These are phyloP conservation scores for Phytophthora vignae DNA, from an alignment of 352 stramenopile genomes.

Conservation along the genomic window DNA sequence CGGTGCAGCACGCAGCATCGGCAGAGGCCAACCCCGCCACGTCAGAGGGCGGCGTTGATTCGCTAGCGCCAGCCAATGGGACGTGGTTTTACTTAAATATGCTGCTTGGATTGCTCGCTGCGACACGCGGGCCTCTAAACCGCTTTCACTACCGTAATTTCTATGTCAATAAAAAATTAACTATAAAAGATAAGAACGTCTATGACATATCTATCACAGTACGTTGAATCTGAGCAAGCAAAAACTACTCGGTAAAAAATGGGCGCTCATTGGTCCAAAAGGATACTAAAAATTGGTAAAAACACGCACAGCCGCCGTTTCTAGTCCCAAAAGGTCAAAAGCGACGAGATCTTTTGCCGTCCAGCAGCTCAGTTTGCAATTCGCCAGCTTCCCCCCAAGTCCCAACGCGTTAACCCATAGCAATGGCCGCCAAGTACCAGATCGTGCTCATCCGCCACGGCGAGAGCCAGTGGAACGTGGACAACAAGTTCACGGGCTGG, in stretches of 20 bases:
- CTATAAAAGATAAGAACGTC: too few species aligned
- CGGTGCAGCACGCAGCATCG: neutral
- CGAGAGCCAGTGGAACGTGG: constrained; percentile 98
- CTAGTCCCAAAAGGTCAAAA: neutral
- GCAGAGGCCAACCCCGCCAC: constrained; percentile 24
- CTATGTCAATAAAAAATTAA: too few species aligned
- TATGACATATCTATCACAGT: too few species aligned
- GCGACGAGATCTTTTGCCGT: constrained; percentile 16
- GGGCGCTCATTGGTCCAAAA: neutral
- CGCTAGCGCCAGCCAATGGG: constrained; percentile 14
- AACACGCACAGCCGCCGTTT: constrained; percentile 1
- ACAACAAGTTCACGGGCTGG: constrained; percentile 99
- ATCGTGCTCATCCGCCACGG: constrained; percentile 94
- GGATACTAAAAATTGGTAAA: constrained; percentile 25
- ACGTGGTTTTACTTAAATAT: constrained; percentile 28
- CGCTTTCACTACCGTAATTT: constrained; percentile 6
- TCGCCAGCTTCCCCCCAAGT: constrained; percentile 32
- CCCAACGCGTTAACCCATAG: neutral
- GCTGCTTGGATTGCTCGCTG: constrained; percentile 27
- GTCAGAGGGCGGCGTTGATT: constrained; percentile 33
- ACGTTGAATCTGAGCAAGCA: neutral
- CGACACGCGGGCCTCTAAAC: constrained; percentile 6
- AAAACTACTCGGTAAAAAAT: neutral
- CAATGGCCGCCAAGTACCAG: constrained; percentile 82
- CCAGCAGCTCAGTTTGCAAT: constrained; percentile 39